These are phyloP conservation scores for Plenodomus tracheiphilus DNA, from an alignment of 2,329 filamentous ascomycete genomes.

Conservation along the genomic window DNA sequence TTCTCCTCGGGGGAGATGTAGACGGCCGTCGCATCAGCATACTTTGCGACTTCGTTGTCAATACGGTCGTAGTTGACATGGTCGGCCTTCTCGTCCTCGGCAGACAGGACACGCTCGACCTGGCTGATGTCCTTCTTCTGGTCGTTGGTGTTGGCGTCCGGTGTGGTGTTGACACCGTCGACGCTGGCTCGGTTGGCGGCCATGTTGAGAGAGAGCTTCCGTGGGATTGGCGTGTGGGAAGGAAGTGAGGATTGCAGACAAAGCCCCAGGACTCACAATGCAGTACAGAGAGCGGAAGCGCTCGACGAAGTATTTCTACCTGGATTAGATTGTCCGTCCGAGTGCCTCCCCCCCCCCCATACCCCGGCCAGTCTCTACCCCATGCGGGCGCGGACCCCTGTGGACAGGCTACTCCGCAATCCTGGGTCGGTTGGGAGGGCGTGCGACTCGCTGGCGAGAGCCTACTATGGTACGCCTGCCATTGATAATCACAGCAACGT, in stretches of 20 bases:
- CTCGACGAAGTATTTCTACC: slow-evolving; percentile 28
- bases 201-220: slow-evolving; percentile 25
- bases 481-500: slow-evolving; percentile 7
- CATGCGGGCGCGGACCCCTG: slow-evolving; percentile 12
- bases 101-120: slow-evolving; percentile 55
- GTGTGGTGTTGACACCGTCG: slow-evolving; percentile 19
- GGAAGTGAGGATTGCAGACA: slow-evolving; percentile 11
- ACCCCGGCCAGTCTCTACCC: slow-evolving; percentile 16
- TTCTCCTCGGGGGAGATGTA: slow-evolving; percentile 64
- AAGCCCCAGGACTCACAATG: slow-evolving; percentile 19
- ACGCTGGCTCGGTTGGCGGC: slow-evolving; percentile 14
- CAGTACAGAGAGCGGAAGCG: slow-evolving; percentile 17
- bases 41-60: slow-evolving; percentile 72
- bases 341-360: slow-evolving; percentile 17
- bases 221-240: slow-evolving; percentile 11
- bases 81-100: slow-evolving; percentile 53
- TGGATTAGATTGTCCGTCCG: slow-evolving; percentile 20
- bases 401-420: slow-evolving; percentile 24
- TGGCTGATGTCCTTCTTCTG: slow-evolving; percentile 45
- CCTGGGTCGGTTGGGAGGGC: slow-evolving; percentile 6
- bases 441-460: slow-evolving; percentile 17
- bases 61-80: slow-evolving; percentile 62
- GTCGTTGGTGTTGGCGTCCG: slow-evolving; percentile 16
- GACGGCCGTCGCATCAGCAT: slow-evolving; percentile 60
- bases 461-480: slow-evolving; percentile 7